phyloP scores from a whole-genome alignment of 805 yeast species.

The Zygoascus bituminiphila region DNA sequence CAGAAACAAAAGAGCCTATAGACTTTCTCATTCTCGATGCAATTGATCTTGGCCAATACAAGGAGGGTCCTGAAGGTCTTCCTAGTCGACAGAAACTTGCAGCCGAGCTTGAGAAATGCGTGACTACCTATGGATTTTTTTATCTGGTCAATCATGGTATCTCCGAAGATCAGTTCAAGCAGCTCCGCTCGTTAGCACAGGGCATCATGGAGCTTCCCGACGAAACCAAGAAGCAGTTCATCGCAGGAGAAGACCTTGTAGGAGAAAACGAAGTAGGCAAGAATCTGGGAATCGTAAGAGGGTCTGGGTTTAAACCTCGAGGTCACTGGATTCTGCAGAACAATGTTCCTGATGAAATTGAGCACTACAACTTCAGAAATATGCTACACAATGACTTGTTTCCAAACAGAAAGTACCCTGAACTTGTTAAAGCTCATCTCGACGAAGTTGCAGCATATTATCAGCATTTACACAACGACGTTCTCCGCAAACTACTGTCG shows the following conservation, averaged over 20 bases:
- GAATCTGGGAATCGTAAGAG: constrained; percentile 39
- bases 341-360: constrained; percentile 38
- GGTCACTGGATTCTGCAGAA: constrained; percentile 42
- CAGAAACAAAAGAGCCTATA: constrained; percentile 16
- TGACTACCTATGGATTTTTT: constrained; percentile 39
- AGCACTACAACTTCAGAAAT: constrained; percentile 37
- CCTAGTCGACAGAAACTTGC: constrained; percentile 31
- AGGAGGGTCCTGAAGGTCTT: constrained; percentile 33
- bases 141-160: constrained; percentile 37
- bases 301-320: constrained; percentile 40
- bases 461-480: constrained; percentile 31
- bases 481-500: constrained; percentile 31
- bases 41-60: constrained; percentile 33
- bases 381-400: constrained; percentile 31
- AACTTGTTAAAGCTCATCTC: constrained; percentile 32
- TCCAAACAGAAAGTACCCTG: constrained; percentile 32
- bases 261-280: constrained; percentile 25
- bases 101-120: constrained; percentile 32
- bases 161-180: constrained; percentile 27
- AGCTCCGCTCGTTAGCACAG: constrained; percentile 36
- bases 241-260: constrained; percentile 34
- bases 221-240: constrained; percentile 31
- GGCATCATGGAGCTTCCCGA: constrained; percentile 35
- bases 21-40: constrained; percentile 29
- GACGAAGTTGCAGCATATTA: constrained; percentile 36